phyloP scores from a whole-genome alignment of 1,284 basidiomycete genomes.

The Ganoderma lingzhi region DNA sequence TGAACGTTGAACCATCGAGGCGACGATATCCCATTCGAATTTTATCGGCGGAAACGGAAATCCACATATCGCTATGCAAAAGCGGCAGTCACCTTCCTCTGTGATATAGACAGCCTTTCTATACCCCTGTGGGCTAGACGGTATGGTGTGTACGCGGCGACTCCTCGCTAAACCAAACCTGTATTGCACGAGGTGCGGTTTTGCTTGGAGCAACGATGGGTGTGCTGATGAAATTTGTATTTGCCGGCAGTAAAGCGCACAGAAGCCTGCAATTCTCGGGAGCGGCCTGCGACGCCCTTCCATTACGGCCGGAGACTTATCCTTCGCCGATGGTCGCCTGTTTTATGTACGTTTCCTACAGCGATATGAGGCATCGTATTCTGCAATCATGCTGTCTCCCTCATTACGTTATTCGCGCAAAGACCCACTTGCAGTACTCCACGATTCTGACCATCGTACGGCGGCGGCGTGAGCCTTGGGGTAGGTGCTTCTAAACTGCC shows the following conservation, averaged over 20 bases:
- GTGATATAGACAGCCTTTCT: background rate
- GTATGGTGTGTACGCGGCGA: background rate
- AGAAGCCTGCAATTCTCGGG: background rate
- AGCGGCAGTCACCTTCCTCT: background rate
- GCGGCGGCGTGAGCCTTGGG: constrained; percentile 1
- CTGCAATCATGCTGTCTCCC: background rate
- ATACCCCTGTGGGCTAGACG: background rate
- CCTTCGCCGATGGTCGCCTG: background rate
- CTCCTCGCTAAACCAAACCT: background rate
- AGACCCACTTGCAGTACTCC: background rate
- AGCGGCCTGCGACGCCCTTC: background rate
- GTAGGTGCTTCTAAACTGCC: background rate
- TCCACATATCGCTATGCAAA: background rate
- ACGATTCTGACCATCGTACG: background rate
- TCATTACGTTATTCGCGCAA: background rate
- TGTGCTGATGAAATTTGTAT: background rate
- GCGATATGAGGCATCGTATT: background rate
- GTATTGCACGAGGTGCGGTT: background rate
- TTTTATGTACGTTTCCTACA: background rate
- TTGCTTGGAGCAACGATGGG: background rate
- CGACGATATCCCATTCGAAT: background rate
- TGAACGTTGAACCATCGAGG: background rate
- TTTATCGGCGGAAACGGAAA: background rate
- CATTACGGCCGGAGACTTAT: background rate
- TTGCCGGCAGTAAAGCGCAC: background rate